Evolutionary conservation across 495 filamentous ascomycete genomes (phyloP), one percentile per base, ranked within the genome.

Genomic region (Talaromyces nanjingensis): DNA sequence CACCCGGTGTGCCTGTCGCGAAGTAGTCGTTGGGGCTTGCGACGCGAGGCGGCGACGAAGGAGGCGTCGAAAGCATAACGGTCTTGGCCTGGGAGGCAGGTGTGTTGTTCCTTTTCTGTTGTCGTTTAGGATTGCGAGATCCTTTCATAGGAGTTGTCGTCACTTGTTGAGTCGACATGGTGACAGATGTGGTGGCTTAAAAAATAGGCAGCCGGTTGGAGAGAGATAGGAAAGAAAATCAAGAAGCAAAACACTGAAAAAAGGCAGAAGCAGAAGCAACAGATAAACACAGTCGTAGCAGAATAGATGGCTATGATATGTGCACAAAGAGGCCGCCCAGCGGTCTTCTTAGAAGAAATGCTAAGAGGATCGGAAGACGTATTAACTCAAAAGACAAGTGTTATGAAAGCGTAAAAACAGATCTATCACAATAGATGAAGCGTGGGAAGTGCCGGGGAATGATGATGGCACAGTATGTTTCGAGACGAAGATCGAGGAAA

Each of bases 131-230:
- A 61, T 75, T 75, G 63, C 77, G 77, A 62, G 73, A 60, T 42
- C 72, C 75, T 65, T 79, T 78, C 12, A 75, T 73, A 6, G 76
- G 78, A 29, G 71, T 73, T 56, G 73, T 72, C 33, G 73, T 71
- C 53, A 75, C 73, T 58, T 73, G 71, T 74, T 72, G 76, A 20
- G 74, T 71, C 70, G 77, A 77, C 78, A 79, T 80, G 63, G 68
- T 69, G 73, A 77, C 67, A 47, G 63, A 49, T 70, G 18, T 49
- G 68, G 18, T 62, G 75, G 76, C 76, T 79, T 77, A 68, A 77
- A 68, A 78, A 78, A 81, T 78, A 79, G 64, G 71, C 74, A 79
- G 78, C 78, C 77, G 72, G 58, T 57, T 68, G 65, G 63, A 69
- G 62, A 70, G 53, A 65, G 60, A 66, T 59, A 68, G 39, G 49